A percentile compares a stretch with the other conserved stretches of the same genome.
Evolutionary conservation across 1,284 basidiomycete species (phyloP).

Genomic region (Ceratobasidium sp.): DNA sequence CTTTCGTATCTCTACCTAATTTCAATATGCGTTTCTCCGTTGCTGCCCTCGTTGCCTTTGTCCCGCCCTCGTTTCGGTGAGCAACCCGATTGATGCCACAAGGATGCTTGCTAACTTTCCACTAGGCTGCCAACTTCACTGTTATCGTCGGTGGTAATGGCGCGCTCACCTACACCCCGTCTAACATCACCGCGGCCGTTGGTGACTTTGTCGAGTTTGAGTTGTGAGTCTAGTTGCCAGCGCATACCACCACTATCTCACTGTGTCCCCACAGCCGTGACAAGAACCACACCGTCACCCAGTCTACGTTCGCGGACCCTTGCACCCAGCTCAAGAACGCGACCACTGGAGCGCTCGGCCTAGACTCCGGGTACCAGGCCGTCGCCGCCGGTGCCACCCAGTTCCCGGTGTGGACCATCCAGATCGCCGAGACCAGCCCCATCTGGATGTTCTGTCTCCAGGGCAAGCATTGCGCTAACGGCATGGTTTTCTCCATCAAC

Average conservation of each 20-base stretch:
- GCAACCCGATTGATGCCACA: no score
- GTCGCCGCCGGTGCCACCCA: constrained; percentile 42
- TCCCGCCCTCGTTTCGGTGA: constrained; percentile 28
- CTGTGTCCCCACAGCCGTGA: constrained; percentile 9
- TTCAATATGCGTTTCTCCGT: constrained; percentile 40
- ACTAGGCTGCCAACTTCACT: constrained; percentile 38
- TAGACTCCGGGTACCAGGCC: constrained; percentile 54
- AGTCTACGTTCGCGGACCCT: constrained; percentile 57
- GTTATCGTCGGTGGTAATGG: constrained; percentile 45
- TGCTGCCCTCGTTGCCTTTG: constrained; percentile 33
- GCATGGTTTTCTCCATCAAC: constrained; percentile 61
- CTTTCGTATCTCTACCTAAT: background rate
- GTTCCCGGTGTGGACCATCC: constrained; percentile 46
- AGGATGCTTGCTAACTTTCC: constrained; percentile 5
- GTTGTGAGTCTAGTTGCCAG: constrained; percentile 45
- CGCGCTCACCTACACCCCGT: constrained; percentile 57
- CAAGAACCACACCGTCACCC: constrained; percentile 53
- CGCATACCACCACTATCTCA: background rate
- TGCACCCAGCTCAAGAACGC: constrained; percentile 52
- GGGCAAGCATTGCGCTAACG: constrained; percentile 44
- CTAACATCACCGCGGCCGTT: constrained; percentile 52
- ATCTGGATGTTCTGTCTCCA: constrained; percentile 66
- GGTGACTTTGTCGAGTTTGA: constrained; percentile 59
- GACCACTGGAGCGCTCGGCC: constrained; percentile 46
- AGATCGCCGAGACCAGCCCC: constrained; percentile 48